Evolutionary conservation across 345 rosid genomes (phyloP).

Genomic region (Eucalyptus pauciflora): DNA sequence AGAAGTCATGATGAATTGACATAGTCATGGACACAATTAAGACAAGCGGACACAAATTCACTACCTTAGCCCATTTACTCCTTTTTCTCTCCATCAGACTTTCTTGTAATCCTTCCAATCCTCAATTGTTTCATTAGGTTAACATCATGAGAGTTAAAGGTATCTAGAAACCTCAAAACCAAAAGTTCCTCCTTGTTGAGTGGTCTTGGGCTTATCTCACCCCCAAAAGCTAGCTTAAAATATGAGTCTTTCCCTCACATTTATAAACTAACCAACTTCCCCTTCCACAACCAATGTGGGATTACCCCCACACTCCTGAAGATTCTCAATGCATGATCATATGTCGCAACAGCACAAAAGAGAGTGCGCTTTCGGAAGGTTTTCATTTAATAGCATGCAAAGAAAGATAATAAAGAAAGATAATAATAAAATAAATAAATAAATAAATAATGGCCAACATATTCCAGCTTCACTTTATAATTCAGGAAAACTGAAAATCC

Average conservation of each 20-base stretch:
- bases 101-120: not conserved
- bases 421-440: too few relatives aligned
- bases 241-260: fast-evolving
- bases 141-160: not conserved
- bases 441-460: too few relatives aligned
- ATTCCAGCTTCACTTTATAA: not conserved
- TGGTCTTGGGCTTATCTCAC: too few relatives aligned
- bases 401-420: not conserved
- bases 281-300: fast-evolving
- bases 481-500: not conserved
- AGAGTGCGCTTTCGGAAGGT: not conserved
- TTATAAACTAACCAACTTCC: too few relatives aligned
- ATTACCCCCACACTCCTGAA: fast-evolving
- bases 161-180: not conserved
- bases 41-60: fast-evolving
- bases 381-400: not conserved
- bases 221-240: too few relatives aligned
- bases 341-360: not conserved
- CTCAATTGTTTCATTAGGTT: not conserved
- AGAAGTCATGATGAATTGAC: not conserved
- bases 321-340: not conserved
- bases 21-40: fast-evolving
- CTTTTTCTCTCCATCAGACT: not conserved
- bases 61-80: not conserved
- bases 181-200: fast-evolving